A percentile compares a stretch with the other conserved stretches of the same genome.
Evolutionary conservation across 805 yeast species (phyloP).

Genomic region (Barnettozyma sucrosica): DNA sequence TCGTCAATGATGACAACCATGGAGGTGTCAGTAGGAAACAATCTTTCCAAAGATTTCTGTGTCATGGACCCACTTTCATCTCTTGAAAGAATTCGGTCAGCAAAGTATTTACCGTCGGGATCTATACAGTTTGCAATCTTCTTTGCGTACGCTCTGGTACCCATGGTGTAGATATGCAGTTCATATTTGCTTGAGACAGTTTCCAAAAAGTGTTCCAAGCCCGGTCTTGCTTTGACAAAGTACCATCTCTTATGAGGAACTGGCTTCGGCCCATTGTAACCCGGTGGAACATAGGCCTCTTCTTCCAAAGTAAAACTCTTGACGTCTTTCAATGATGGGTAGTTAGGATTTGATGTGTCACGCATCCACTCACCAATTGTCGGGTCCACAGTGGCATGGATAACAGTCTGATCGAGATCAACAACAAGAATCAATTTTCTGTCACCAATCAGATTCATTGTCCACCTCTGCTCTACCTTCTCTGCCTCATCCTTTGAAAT

Average conservation of each 20-base stretch:
- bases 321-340: conserved; percentile 79
- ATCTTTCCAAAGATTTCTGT: conserved; percentile 78
- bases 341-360: conserved; percentile 81
- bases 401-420: conserved; percentile 94
- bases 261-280: conserved; percentile 55
- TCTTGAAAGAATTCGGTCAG: conserved; percentile 84
- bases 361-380: conserved; percentile 95
- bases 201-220: conserved; percentile 66
- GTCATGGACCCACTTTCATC: conserved; percentile 93
- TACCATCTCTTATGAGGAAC: conserved; percentile 64
- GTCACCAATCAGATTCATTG: conserved; percentile 52
- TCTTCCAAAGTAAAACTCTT: conserved; percentile 73
- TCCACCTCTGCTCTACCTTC: conserved; percentile 65
- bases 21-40: conserved; percentile 93
- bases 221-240: conserved; percentile 89
- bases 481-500: conserved; percentile 85
- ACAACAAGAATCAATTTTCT: conserved; percentile 83
- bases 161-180: conserved; percentile 96
- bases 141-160: conserved; percentile 87
- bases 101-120: conserved; percentile 81
- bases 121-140: conserved; percentile 88
- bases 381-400: conserved; percentile 97
- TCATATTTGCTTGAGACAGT: conserved; percentile 65
- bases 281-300: conserved; percentile 51
- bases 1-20: conserved; percentile 97